Conservation (phyloP, 1,284 basidiomycete species). For the Albatrellus sp. region DNA sequence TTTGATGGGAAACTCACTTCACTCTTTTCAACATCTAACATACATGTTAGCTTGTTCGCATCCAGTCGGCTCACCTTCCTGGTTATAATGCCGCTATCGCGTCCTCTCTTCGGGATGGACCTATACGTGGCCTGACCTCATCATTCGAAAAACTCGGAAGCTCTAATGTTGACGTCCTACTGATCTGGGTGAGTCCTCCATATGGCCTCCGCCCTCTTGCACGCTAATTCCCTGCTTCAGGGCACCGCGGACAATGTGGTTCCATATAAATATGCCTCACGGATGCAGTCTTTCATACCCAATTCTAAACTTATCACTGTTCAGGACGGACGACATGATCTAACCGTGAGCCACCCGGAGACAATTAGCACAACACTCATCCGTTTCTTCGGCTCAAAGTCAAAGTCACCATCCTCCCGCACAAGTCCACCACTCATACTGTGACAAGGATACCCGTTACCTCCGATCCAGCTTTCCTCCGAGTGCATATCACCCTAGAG, state of each 20-base stretch:
- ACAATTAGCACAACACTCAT: constrained; percentile 27
- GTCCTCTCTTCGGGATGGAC: constrained; percentile 62
- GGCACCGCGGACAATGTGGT: constrained; percentile 59
- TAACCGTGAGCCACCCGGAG: constrained; percentile 44
- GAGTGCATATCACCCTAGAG: no score
- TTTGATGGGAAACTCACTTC: not conserved
- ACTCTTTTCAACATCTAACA: not conserved
- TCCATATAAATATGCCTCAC: constrained; percentile 42
- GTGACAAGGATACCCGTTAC: no score
- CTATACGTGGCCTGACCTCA: constrained; percentile 42
- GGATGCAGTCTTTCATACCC: constrained; percentile 42
- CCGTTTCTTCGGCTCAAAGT: constrained; percentile 21
- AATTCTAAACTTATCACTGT: constrained; percentile 42
- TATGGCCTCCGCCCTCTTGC: constrained; percentile 3
- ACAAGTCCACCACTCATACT: no score
- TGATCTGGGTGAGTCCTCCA: constrained; percentile 44
- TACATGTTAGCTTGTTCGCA: constrained; percentile 33
- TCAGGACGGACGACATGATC: constrained; percentile 48
- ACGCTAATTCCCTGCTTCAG: constrained; percentile 19
- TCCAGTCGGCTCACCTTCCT: constrained; percentile 62
- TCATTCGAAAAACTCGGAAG: constrained; percentile 36
- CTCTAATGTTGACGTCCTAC: constrained; percentile 32
- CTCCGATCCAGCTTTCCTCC: no score
- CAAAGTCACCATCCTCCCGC: no score
- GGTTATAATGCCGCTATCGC: constrained; percentile 63